Conservation (phyloP, 139 green algal species). For the Ettlia oleoabundans region DNA sequence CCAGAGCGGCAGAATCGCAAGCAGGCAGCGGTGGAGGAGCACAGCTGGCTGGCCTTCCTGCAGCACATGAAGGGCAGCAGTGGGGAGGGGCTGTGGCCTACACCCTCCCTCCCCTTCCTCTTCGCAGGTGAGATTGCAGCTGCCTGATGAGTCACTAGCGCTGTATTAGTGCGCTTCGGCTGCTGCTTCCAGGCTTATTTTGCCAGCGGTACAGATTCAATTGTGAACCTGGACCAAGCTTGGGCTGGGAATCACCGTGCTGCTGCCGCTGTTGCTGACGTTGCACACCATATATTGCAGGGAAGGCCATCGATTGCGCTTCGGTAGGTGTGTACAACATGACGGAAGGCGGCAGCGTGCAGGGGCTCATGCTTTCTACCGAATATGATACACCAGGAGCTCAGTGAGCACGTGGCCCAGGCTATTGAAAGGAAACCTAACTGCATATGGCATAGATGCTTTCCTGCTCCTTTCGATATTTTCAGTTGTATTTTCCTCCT, state of each 20-base stretch:
- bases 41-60: constrained; percentile 28
- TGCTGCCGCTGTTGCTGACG: neutral
- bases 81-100: constrained; percentile 21
- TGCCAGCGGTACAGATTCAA: too few relatives aligned
- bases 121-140: constrained; percentile 2
- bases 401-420: neutral
- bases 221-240: neutral
- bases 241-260: neutral
- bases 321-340: constrained; percentile 14
- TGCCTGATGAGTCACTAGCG: neutral
- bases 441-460: too few relatives aligned
- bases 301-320: constrained; percentile 20
- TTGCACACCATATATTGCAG: neutral
- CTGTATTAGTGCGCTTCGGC: neutral
- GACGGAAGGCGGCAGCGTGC: neutral
- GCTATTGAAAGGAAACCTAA: neutral
- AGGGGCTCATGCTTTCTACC: neutral
- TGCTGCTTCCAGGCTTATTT: neutral
- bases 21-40: constrained; percentile 17
- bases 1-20: neutral
- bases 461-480: neutral
- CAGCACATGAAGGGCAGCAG: constrained; percentile 29
- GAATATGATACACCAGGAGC: constrained; percentile 27
- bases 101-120: constrained; percentile 15
- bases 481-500: neutral